Evolutionary conservation across 768 basidiomycete species (phyloP).

Genomic region (Trametes maxima): DNA sequence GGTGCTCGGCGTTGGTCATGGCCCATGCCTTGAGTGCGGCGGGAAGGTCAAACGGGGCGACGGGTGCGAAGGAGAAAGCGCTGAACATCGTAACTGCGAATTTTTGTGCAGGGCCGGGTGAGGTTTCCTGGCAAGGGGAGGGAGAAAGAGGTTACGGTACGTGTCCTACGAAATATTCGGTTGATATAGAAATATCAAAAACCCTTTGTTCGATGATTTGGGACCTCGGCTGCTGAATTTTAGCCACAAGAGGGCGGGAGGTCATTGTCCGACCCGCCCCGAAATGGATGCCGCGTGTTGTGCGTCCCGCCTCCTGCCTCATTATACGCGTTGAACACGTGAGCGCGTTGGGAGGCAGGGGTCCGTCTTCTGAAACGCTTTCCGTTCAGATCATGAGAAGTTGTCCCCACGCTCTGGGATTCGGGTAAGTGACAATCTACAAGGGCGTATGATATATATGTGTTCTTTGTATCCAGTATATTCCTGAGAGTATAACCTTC

Average conservation of each 20-base stretch:
- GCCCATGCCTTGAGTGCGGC: conserved; percentile 8
- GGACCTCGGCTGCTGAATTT: not conserved
- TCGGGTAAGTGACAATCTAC: too few relatives aligned
- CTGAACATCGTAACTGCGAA: conserved; percentile 1
- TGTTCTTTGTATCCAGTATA: too few relatives aligned
- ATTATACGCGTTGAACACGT: not conserved
- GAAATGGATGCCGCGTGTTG: not conserved
- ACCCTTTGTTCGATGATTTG: conserved; percentile 1
- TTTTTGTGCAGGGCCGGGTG: not conserved
- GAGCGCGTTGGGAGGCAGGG: not conserved
- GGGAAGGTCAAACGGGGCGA: conserved; percentile 13
- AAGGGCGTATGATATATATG: too few relatives aligned
- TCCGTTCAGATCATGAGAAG: not conserved
- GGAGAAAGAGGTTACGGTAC: not conserved
- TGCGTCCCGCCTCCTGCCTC: not conserved
- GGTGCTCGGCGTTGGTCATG: conserved; percentile 4
- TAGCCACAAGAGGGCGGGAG: not conserved
- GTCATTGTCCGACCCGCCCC: conserved; percentile 1
- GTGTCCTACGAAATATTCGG: not conserved
- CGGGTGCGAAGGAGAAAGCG: conserved; percentile 1
- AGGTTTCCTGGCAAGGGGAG: not conserved
- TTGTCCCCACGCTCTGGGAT: not conserved
- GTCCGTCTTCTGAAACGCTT: not conserved
- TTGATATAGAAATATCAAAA: not conserved
- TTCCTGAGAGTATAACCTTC: too few relatives aligned